phyloP scores from a whole-genome alignment of 192 early-diverging fungal species.

The Coemansia sp. region DNA sequence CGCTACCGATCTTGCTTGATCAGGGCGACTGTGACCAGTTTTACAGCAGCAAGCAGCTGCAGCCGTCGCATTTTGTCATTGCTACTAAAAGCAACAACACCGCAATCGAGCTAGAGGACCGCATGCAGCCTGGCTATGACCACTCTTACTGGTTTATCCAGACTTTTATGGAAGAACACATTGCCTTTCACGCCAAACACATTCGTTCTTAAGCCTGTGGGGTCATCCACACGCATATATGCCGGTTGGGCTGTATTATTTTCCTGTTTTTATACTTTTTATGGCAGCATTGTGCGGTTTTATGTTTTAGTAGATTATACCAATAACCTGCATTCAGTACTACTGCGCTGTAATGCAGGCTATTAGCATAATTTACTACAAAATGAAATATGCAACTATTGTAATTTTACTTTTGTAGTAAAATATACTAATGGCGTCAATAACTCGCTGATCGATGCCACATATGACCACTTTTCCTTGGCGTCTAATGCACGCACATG shows the following conservation, averaged over 20 bases:
- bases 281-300: neutral
- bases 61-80: constrained; percentile 59
- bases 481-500: neutral
- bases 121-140: constrained; percentile 79
- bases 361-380: too few species aligned
- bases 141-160: constrained; percentile 86
- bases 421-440: constrained; percentile 1
- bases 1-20: constrained; percentile 46
- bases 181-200: constrained; percentile 69
- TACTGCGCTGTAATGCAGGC: too few species aligned
- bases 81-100: constrained; percentile 47
- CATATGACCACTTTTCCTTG: neutral
- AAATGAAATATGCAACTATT: too few species aligned
- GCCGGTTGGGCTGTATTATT: neutral
- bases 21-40: constrained; percentile 76
- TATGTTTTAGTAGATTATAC: neutral
- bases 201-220: constrained; percentile 16
- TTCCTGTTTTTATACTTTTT: neutral
- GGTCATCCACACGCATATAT: neutral
- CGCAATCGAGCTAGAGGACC: constrained; percentile 57
- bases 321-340: neutral
- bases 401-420: neutral
- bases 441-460: neutral
- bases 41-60: constrained; percentile 64
- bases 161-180: constrained; percentile 76